Conservation (phyloP, 2,329 filamentous ascomycete species). For the Aspergillus aculeatus region DNA sequence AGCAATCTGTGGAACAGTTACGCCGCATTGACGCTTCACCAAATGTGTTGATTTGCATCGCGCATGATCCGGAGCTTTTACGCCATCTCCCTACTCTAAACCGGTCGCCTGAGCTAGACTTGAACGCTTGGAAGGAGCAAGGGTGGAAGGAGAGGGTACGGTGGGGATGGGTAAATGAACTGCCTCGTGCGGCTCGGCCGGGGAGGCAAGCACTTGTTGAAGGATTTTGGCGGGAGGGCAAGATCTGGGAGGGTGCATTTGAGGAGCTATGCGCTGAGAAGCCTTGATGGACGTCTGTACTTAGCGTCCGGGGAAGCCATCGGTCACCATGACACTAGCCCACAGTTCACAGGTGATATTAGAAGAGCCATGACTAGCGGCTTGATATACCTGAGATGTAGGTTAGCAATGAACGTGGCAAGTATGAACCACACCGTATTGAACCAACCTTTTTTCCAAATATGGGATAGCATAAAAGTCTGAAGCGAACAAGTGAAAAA, state of each 20-base stretch:
- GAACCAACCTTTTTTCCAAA: no score
- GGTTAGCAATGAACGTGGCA: no score
- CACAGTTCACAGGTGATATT: no score
- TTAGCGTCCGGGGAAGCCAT: no score
- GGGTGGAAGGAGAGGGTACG: slow-evolving; percentile 9
- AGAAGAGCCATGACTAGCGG: no score
- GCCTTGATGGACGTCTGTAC: not conserved
- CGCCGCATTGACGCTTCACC: slow-evolving; percentile 1
- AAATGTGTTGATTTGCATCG: slow-evolving; percentile 5
- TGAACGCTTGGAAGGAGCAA: slow-evolving; percentile 9
- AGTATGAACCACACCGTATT: no score
- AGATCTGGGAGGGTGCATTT: not conserved
- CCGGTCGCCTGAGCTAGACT: not conserved
- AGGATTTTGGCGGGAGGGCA: slow-evolving; percentile 9
- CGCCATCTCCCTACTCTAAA: slow-evolving; percentile 4
- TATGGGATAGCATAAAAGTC: no score
- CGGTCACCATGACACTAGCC: no score
- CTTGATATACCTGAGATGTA: no score
- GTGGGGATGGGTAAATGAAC: slow-evolving; percentile 12
- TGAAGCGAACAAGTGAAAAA: no score
- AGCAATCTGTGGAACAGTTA: slow-evolving; percentile 5
- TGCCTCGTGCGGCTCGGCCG: slow-evolving; percentile 3
- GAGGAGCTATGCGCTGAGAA: not conserved
- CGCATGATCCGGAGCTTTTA: slow-evolving; percentile 7
- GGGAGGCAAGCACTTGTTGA: slow-evolving; percentile 5